Evolutionary conservation across 2,329 filamentous ascomycete genomes (phyloP), one percentile per base, ranked within the genome.

Genomic region (Xylariaceae sp.): DNA sequence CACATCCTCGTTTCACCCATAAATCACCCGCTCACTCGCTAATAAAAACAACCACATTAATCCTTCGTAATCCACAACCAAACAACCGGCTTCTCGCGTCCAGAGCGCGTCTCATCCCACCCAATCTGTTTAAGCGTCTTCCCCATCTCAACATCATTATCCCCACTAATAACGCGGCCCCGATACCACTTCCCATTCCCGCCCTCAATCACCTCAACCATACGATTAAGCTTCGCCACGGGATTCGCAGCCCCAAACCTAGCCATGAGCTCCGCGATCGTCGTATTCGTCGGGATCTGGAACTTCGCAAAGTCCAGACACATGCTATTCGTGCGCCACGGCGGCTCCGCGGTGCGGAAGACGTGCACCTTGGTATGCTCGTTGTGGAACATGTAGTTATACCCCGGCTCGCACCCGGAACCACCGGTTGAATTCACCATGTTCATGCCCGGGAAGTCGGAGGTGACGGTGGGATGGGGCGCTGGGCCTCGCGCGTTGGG

Each of bases 351-450:
- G 7, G 78, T 77, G 63, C 79, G 79, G 70, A 88, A 77, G 2
- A 87, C 75, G 65, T 86, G 82, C 5, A 86, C 74, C 63, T 83
- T 85, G 35, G 82, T 83, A 69, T 86, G 82, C 62, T 82, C 76
- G 0, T 74, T 66, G 0, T 82, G 78, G 72, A 86, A 87, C 67
- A 86, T 80, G 71, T 85, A 84, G 73, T 84, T 83, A 74, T 85
- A 87, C 1, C 83, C 85, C 0, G 81, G 82, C 66, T 86, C 84
- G 61, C 80, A 80, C 47, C 83, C 82, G 1, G 80, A 75, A 18
- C 82, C 82, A 50, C 84, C 82, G 0, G 81, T 81, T 0, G 79
- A 77, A 72, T 86, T 85, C 51, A 76, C 77, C 73, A 87, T 74
- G 63, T 83, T 80, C 34, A 79, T 75, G 0, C 81, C 81, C 0